Base-by-base conservation (phyloP, 345 rosid genomes). In the Alliaria petiolata region DNA sequence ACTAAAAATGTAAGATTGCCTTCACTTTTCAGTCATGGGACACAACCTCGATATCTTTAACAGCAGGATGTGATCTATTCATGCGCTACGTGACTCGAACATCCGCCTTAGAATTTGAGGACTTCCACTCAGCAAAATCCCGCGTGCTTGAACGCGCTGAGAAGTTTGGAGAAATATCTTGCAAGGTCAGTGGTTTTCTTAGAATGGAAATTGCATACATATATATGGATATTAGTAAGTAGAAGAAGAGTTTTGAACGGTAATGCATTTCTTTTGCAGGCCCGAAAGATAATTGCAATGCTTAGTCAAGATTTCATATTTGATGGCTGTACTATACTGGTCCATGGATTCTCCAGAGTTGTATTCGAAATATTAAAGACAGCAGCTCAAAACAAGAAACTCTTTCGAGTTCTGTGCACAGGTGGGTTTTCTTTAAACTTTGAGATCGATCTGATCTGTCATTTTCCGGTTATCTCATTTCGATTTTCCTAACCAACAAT, bases 311-410 rank as follows among this genome's bases (percentile, higher is more conserved):
- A 89, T 85, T 93, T 93, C 77, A 87, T 93, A 62, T 91, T 91
- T 80, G 96, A 91, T 77, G 97, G 95, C 12, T 93, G 98, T 78
- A 88, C 98, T 52, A 93, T 93, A 61, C 84, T 93, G 79, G 98
- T 89, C 40, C 98, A 93, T 65, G 96, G 98, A n/a, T 93, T 87
- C 82, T 93, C 98, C 25, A 89, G 97, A 82, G 96, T 91, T 70
- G 96, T 91, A 74, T 59, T 84, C 6, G 92, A 91, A 78, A 83
- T 93, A 62, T 80, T 93, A 76, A 91, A 85, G 83, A 80, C 83
- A n/a, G 92, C 97, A 42, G 90, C 95, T 10, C 86, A 83, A 61
- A 86, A 81, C 77, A 91, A 91, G 85, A 89, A 93, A 71, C 82
- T 82, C 68, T 93, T 89, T 76, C 85, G 93, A 74, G 97, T 93